Evolutionary conservation across 768 basidiomycete species (phyloP).

Genomic region (Russula earlei): DNA sequence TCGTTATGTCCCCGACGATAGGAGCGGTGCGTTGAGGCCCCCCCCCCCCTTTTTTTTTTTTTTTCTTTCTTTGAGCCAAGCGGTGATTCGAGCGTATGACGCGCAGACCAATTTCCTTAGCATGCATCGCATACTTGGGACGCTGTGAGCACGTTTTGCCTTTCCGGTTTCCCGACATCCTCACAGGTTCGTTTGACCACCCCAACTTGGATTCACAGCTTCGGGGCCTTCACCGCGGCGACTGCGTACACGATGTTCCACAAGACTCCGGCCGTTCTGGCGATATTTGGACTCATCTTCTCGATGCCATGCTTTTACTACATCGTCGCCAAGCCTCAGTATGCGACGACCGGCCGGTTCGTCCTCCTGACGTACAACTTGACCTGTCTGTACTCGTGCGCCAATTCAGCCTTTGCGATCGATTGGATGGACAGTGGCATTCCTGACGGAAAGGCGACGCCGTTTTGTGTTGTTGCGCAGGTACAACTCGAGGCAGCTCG

Average conservation of each 20-base stretch:
- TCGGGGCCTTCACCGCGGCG: conserved; percentile 73
- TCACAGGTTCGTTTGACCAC: conserved; percentile 4
- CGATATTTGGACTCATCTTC: conserved; percentile 80
- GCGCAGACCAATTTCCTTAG: conserved; percentile 77
- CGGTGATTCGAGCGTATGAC: conserved; percentile 1
- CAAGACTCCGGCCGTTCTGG: conserved; percentile 61
- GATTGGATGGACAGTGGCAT: not conserved
- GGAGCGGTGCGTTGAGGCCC: conserved; percentile 53
- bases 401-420: conserved; percentile 4
- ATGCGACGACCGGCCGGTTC: conserved; percentile 68
- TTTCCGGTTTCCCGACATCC: not conserved
- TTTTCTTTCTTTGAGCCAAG: not conserved
- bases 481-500: conserved; percentile 66
- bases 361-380: conserved; percentile 84
- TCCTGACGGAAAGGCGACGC: no score
- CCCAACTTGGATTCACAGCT: conserved; percentile 32
- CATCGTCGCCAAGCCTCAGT: conserved; percentile 69
- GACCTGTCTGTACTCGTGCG: conserved; percentile 49
- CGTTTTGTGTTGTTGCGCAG: conserved; percentile 29
- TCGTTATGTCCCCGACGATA: conserved; percentile 87
- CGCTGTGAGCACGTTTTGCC: conserved; percentile 45
- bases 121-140: conserved; percentile 76
- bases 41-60: no score
- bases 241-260: conserved; percentile 65
- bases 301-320: conserved; percentile 93